These are phyloP conservation scores for Eimeria mitis DNA, from an alignment of 169 alveolate species.

Conservation along the genomic window DNA sequence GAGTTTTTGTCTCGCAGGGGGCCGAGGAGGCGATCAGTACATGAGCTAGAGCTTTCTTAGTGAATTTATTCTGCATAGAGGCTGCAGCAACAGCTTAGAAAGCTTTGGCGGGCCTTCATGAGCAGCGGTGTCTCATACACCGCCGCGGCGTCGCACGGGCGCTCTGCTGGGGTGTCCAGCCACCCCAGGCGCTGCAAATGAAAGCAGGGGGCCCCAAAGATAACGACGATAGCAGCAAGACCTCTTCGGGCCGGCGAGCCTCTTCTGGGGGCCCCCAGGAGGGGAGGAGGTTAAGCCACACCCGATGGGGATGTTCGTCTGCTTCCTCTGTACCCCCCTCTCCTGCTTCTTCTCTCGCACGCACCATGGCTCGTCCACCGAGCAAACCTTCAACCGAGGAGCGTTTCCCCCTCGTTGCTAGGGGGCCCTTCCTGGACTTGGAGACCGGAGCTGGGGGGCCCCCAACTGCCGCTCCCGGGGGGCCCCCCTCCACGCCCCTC, in stretches of 20 bases:
- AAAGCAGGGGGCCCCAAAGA: constrained; percentile 1
- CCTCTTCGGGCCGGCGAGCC: neutral
- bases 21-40: neutral
- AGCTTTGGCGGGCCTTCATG: neutral
- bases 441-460: neutral
- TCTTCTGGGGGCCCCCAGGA: neutral
- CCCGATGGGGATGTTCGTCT: neutral
- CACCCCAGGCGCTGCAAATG: constrained; percentile 57
- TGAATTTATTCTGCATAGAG: neutral
- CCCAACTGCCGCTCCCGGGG: neutral
- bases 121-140: neutral
- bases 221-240: neutral
- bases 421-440: constrained; percentile 8
- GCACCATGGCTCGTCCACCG: neutral
- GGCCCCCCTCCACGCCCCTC: neutral
- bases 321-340: neutral
- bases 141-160: constrained; percentile 17
- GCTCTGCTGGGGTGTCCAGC: neutral
- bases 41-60: neutral
- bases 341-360: neutral
- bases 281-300: neutral
- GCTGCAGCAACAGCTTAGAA: neutral
- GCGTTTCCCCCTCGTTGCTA: constrained; percentile 20
- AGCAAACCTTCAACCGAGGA: constrained; percentile 19
- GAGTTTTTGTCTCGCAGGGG: neutral